Base-by-base conservation (phyloP, 345 rosid genomes). In the Hibiscus tridactylites region DNA sequence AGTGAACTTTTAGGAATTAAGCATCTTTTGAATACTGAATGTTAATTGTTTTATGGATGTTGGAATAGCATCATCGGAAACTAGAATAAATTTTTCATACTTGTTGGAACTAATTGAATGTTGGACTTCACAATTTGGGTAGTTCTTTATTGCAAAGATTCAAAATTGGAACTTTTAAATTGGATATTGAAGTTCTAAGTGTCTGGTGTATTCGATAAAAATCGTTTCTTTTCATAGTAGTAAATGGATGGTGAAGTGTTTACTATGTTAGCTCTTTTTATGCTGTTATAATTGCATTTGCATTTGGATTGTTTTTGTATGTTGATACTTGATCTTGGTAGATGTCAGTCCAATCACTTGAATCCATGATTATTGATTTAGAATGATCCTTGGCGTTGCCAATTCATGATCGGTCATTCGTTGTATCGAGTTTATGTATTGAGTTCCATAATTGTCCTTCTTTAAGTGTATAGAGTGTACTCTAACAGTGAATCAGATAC, bases 31-130 rank as follows among this genome's bases (percentile, higher is more conserved):
- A 11, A 21, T 42, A 42, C 53, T 44, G 42, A 65, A 42, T 42
- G 15, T 65, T 44, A 39, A 10, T 21, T 19, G 33, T 42, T 39
- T 65, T 65, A 19, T 21, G 10, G 69, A 6, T 65, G 52, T 0
- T 39, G 68, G 19, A 44, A 46, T 44, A 28, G 35, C 19, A 15
- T 26, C 17, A 13, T 65, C 3, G 21, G 58, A 67, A 29, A 26
- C 19, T 16, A n/a, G 71, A 67, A 67, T 67, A 67, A 67, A 2
- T 49, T 67, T 66, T 66, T 67, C 11, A 28, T n/a, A 29, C 42
- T 7, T 8, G 3, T 66, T 66, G 42, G 58, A 6, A 28, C 42
- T 11, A 49, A 67, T 28, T 50, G 42, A 49, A 6, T 7, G 71
- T 67, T 66, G 39, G 39, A 67, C 21, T 49, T 28, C 39, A 49